These are phyloP conservation scores for Tuber indicum DNA, from an alignment of 495 filamentous ascomycete genomes.

Conservation along the genomic window DNA sequence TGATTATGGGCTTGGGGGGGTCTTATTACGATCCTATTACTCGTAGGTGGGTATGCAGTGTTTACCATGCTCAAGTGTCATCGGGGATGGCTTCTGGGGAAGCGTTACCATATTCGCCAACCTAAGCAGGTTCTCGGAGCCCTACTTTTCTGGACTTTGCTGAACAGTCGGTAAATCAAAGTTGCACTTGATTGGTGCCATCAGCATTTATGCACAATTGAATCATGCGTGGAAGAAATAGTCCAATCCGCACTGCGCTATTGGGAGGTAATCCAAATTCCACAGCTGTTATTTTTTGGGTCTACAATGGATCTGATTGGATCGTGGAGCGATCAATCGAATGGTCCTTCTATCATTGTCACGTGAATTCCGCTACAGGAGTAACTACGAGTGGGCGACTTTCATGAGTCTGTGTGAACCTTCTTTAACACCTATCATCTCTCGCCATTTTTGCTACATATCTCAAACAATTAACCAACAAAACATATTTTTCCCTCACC, in stretches of 20 bases:
- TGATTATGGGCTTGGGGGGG: background rate
- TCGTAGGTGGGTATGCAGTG: background rate
- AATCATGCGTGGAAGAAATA: background rate
- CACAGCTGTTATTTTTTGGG: background rate
- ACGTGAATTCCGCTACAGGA: background rate
- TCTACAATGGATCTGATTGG: background rate
- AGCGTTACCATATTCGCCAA: background rate
- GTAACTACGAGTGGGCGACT: background rate
- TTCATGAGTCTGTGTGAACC: constrained; percentile 1
- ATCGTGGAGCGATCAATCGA: background rate
- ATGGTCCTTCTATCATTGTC: background rate
- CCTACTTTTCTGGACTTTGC: background rate
- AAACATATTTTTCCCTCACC: background rate
- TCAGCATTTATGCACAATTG: background rate
- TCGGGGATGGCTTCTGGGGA: background rate
- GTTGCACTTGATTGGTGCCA: background rate
- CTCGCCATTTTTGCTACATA: background rate
- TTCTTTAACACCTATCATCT: background rate
- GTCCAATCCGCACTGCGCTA: background rate
- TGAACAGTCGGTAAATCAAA: background rate
- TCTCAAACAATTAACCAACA: background rate
- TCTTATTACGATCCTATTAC: background rate
- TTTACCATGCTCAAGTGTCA: background rate
- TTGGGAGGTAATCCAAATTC: background rate
- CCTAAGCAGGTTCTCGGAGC: background rate